phyloP scores from a whole-genome alignment of 2,329 filamentous ascomycete genomes.

The Venturia oleaginea region DNA sequence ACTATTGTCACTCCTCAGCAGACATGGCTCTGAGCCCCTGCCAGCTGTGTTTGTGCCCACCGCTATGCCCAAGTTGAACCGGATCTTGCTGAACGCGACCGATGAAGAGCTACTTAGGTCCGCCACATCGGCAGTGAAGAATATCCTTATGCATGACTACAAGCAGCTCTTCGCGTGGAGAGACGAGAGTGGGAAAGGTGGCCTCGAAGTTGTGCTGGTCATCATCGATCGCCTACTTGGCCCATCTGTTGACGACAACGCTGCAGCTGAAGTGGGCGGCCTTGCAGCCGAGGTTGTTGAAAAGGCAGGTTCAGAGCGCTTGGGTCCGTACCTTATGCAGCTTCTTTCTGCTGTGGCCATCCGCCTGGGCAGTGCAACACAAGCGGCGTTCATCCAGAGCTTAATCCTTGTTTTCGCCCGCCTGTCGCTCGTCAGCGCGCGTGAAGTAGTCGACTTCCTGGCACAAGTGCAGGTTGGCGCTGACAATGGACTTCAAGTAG shows the following conservation, averaged over 20 bases:
- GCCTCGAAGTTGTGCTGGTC: conserved; percentile 78
- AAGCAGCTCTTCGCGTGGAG: conserved; percentile 83
- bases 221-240: conserved; percentile 88
- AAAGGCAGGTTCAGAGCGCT: conserved; percentile 81
- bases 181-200: conserved; percentile 66
- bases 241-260: conserved; percentile 78
- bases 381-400: conserved; percentile 88
- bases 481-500: conserved; percentile 76
- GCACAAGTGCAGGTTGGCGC: conserved; percentile 72
- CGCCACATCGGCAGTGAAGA: conserved; percentile 77
- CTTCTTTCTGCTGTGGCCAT: conserved; percentile 82
- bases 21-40: conserved; percentile 76
- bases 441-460: conserved; percentile 87
- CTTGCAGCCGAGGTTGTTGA: conserved; percentile 92
- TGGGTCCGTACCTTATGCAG: conserved; percentile 83
- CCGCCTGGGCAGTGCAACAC: conserved; percentile 70
- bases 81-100: conserved; percentile 70
- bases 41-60: conserved; percentile 78
- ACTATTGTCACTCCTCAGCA: conserved; percentile 68
- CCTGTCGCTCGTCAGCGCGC: conserved; percentile 72
- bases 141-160: conserved; percentile 81
- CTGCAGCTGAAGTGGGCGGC: conserved; percentile 90
- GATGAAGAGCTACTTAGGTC: conserved; percentile 85
- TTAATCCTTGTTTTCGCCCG: conserved; percentile 92
- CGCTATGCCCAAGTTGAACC: conserved; percentile 77